Evolutionary conservation across 1,284 basidiomycete species (phyloP).

Genomic region (Lentinula novae-zelandiae): DNA sequence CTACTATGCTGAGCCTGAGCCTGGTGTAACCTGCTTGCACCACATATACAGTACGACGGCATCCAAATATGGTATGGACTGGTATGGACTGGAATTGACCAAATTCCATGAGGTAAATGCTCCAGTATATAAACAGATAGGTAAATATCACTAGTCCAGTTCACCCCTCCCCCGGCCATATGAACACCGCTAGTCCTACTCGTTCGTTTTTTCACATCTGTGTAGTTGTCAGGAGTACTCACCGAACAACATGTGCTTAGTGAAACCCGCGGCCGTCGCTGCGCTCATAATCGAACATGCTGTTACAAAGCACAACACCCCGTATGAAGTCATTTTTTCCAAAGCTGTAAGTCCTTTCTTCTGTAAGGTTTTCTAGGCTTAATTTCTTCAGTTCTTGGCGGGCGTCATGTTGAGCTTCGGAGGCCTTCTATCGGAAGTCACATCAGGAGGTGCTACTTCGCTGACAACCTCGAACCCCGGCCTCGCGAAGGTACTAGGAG

Average conservation of each 20-base stretch:
- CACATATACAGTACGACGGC: too few species aligned
- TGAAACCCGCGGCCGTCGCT: conserved; percentile 59
- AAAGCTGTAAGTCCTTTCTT: conserved; percentile 52
- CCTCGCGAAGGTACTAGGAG: conserved; percentile 60
- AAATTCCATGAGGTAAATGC: not conserved
- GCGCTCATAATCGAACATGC: conserved; percentile 52
- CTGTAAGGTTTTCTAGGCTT: not conserved
- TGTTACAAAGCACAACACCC: conserved; percentile 59
- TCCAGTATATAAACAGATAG: not conserved
- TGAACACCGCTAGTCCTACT: not conserved
- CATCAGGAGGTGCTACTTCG: conserved; percentile 54
- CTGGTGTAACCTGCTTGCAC: too few species aligned
- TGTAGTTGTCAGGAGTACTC: conserved; percentile 35
- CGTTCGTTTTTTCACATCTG: conserved; percentile 7
- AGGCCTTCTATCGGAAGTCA: conserved; percentile 58
- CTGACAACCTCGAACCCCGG: conserved; percentile 57
- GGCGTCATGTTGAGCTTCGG: conserved; percentile 72
- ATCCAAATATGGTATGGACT: too few species aligned
- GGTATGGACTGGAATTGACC: too few species aligned
- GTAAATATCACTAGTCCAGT: not conserved
- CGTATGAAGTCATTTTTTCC: conserved; percentile 56
- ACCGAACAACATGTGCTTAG: conserved; percentile 22
- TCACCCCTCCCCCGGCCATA: not conserved
- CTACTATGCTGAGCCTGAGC: too few species aligned
- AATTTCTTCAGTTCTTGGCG: conserved; percentile 54